These are phyloP conservation scores for Cryptosporidium bovis DNA, from an alignment of 169 alveolate species.

Conservation along the genomic window DNA sequence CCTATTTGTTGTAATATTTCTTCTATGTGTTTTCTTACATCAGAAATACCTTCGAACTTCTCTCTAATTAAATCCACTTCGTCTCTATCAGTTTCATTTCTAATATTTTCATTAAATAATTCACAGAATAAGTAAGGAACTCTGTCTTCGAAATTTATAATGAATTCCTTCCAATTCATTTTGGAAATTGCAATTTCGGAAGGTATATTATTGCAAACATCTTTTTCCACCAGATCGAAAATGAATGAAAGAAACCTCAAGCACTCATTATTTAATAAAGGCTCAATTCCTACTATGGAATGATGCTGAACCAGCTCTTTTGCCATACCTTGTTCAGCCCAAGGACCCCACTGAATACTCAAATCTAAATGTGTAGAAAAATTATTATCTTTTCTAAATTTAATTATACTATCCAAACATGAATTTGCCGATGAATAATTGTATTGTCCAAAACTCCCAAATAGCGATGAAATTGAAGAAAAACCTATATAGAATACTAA, in stretches of 20 bases:
- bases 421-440: conserved; percentile 83
- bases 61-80: conserved; percentile 7
- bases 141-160: conserved; percentile 19
- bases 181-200: conserved; percentile 39
- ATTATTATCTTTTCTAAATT: conserved; percentile 69
- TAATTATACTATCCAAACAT: conserved; percentile 79
- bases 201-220: not conserved
- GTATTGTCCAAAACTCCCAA: conserved; percentile 82
- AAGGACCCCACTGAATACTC: conserved; percentile 73
- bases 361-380: conserved; percentile 24
- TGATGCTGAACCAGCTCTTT: conserved; percentile 22
- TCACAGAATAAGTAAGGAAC: conserved; percentile 31
- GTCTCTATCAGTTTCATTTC: not conserved
- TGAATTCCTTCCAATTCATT: conserved; percentile 43
- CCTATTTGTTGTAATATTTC: conserved; percentile 8
- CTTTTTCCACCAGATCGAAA: conserved; percentile 17
- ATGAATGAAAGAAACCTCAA: conserved; percentile 9
- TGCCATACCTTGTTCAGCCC: conserved; percentile 75
- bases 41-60: conserved; percentile 21
- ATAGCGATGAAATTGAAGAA: conserved; percentile 80
- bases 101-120: not conserved
- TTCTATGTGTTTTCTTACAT: conserved; percentile 19
- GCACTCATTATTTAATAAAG: conserved; percentile 30
- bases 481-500: conserved; percentile 77
- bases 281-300: conserved; percentile 20